These are phyloP conservation scores for Pythium periplocum DNA, from an alignment of 352 stramenopile species.

Conservation along the genomic window DNA sequence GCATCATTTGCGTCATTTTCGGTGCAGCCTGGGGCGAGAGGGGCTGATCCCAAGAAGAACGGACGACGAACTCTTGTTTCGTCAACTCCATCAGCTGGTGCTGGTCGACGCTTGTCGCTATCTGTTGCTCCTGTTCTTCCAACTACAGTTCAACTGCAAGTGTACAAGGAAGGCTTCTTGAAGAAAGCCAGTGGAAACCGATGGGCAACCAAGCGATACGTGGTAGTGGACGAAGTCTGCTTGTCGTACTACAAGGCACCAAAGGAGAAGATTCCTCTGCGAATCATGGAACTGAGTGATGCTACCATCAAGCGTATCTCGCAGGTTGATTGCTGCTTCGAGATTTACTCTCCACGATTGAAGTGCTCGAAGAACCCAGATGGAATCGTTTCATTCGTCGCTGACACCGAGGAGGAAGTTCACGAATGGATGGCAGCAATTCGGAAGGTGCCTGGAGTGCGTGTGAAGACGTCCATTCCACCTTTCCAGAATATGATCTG, in stretches of 20 bases:
- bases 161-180: slow-evolving; percentile 81
- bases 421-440: slow-evolving; percentile 87
- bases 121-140: slow-evolving; percentile 53
- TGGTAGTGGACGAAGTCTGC: slow-evolving; percentile 82
- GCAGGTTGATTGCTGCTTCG: slow-evolving; percentile 81
- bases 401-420: slow-evolving; percentile 77
- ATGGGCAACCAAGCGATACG: slow-evolving; percentile 83
- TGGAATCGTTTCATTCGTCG: slow-evolving; percentile 79
- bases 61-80: slow-evolving; percentile 65
- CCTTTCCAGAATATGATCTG: slow-evolving; percentile 89
- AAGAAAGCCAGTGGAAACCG: slow-evolving; percentile 78
- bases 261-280: slow-evolving; percentile 80
- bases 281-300: slow-evolving; percentile 81
- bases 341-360: slow-evolving; percentile 77
- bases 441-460: slow-evolving; percentile 78
- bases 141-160: slow-evolving; percentile 62
- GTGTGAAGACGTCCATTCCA: slow-evolving; percentile 58
- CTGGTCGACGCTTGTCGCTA: slow-evolving; percentile 34
- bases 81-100: slow-evolving; percentile 32
- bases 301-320: slow-evolving; percentile 78
- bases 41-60: slow-evolving; percentile 39
- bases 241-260: slow-evolving; percentile 84
- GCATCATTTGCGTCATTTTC: slow-evolving; percentile 15
- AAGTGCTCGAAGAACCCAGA: slow-evolving; percentile 82
- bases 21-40: slow-evolving; percentile 15